Conservation (phyloP, 108 stramenopile genomes). For the Phaeodactylum tricornutum region DNA sequence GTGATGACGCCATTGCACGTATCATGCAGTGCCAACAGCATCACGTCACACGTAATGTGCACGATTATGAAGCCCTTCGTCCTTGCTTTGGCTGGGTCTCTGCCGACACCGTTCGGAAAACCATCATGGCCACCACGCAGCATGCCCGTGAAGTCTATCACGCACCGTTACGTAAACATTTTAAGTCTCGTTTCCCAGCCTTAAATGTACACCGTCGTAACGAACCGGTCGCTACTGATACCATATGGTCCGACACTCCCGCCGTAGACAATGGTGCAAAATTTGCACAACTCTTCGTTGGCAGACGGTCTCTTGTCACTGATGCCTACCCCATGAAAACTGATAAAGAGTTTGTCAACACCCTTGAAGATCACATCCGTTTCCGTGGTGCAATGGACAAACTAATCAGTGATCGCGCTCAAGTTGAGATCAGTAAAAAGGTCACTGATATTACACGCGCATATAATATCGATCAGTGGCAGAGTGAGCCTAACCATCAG, state of each 20-base stretch:
- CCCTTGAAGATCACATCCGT: conserved; percentile 14
- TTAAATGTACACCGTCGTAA: conserved; percentile 13
- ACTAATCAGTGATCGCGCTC: conserved; percentile 11
- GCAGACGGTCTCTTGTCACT: not conserved
- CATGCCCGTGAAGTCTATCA: not conserved
- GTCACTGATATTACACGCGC: conserved; percentile 7
- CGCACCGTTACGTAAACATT: not conserved
- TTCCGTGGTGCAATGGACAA: conserved; percentile 6
- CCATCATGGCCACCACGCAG: conserved; percentile 5
- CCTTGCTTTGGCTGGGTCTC: conserved; percentile 10
- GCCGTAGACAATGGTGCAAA: conserved; percentile 8
- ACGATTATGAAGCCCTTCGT: conserved; percentile 2
- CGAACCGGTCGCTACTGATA: conserved; percentile 18
- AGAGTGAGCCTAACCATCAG: conserved; percentile 13
- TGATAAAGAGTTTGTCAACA: conserved; percentile 10
- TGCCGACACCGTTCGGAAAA: conserved; percentile 1
- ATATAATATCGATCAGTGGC: conserved; percentile 3
- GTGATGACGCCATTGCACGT: no score
- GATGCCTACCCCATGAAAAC: conserved; percentile 15
- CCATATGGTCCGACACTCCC: conserved; percentile 13
- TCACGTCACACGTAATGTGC: no score
- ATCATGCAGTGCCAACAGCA: no score
- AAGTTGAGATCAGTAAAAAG: conserved; percentile 4
- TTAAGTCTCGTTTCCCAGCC: conserved; percentile 8
- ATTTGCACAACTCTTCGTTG: conserved; percentile 9